Evolutionary conservation across 441 rosid genomes (phyloP).

Genomic region (Capsella rubella): DNA sequence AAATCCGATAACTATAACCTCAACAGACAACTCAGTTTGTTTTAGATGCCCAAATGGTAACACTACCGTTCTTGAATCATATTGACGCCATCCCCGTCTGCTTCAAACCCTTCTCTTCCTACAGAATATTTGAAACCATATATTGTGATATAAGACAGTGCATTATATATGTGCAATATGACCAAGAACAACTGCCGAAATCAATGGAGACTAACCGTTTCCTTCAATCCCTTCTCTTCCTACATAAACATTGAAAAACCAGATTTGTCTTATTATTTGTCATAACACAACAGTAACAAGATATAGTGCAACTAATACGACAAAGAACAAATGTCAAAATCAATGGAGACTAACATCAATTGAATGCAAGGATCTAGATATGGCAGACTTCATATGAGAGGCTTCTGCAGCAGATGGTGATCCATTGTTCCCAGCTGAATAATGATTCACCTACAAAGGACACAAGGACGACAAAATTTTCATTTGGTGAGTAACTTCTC

Average conservation of each 20-base stretch:
- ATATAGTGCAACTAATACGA: neutral
- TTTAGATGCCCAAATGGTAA: neutral
- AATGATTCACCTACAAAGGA: constrained; percentile 40
- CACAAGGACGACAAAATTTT: neutral
- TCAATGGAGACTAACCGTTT: constrained; percentile 48
- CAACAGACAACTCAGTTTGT: constrained; percentile 12
- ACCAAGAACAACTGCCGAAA: constrained; percentile 4
- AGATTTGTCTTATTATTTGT: constrained; percentile 9
- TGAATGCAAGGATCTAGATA: constrained; percentile 52
- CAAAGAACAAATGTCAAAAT: constrained; percentile 2
- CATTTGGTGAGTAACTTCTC: constrained; percentile 6
- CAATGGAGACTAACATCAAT: constrained; percentile 56
- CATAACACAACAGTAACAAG: constrained; percentile 10
- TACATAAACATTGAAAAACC: neutral
- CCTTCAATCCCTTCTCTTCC: constrained; percentile 36
- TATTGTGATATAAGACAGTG: constrained; percentile 8
- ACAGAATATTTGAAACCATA: neutral
- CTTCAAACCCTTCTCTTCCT: constrained; percentile 32
- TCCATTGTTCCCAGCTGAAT: constrained; percentile 47
- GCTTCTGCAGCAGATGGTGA: constrained; percentile 58
- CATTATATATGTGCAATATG: neutral
- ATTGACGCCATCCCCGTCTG: constrained; percentile 30
- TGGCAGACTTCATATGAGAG: constrained; percentile 54
- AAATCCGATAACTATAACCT: constrained; percentile 3
- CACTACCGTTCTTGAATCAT: constrained; percentile 22